Evolutionary conservation across 305 asterid species (phyloP).

Genomic region (Fraxinus platypoda): DNA sequence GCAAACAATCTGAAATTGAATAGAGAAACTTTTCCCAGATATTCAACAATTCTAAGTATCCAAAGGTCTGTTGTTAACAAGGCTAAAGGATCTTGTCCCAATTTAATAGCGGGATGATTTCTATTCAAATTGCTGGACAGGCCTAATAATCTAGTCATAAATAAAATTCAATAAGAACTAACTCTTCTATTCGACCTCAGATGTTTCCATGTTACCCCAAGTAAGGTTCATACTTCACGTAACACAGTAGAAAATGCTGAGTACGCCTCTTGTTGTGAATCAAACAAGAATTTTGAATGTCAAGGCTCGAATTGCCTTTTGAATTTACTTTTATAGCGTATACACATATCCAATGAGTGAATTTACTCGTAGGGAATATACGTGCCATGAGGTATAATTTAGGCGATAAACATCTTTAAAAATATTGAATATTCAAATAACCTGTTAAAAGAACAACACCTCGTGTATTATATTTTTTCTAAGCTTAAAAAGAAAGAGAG

Average conservation of each 20-base stretch:
- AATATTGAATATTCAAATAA: not conserved
- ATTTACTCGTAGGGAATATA: too few species aligned
- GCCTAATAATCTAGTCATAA: not conserved
- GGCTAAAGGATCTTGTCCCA: not conserved
- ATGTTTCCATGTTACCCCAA: not conserved
- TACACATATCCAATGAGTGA: too few species aligned
- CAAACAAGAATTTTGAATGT: not conserved
- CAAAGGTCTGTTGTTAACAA: conserved; percentile 1
- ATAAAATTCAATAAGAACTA: not conserved
- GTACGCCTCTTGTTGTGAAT: not conserved
- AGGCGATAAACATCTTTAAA: not conserved
- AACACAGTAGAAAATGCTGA: not conserved
- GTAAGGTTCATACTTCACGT: not conserved
- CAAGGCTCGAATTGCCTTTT: not conserved
- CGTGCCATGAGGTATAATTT: not conserved
- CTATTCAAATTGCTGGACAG: not conserved
- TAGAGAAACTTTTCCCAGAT: not conserved
- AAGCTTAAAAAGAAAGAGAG: not conserved
- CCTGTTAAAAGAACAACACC: not conserved
- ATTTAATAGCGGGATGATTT: not conserved
- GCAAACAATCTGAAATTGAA: not conserved
- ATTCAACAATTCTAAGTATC: not conserved
- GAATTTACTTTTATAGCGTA: too few species aligned
- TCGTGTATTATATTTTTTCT: not conserved
- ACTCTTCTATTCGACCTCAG: not conserved